Percentiles rank a stretch among this genome's conserved stretches.
phyloP scores from a whole-genome alignment of 2,329 filamentous ascomycete genomes.

The Penicillium crustosum region DNA sequence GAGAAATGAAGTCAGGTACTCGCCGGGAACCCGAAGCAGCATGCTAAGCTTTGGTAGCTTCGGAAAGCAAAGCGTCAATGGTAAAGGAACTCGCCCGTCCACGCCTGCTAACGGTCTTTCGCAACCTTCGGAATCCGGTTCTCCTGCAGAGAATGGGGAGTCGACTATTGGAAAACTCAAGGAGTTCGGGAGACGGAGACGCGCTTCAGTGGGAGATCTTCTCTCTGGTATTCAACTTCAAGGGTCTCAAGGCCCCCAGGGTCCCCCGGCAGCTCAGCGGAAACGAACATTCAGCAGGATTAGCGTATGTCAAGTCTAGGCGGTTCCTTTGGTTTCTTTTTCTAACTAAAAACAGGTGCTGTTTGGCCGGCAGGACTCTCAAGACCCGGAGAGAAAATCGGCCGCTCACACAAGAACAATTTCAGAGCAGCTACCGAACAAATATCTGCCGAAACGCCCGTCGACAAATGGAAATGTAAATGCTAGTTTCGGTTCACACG shows the following conservation, averaged over 20 bases:
- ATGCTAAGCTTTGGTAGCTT: constrained; percentile 27
- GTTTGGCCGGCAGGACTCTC: constrained; percentile 18
- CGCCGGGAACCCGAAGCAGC: constrained; percentile 25
- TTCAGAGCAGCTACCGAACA: neutral
- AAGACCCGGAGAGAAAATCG: neutral
- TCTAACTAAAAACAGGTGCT: constrained; percentile 18
- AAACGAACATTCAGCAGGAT: constrained; percentile 21
- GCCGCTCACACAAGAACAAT: neutral
- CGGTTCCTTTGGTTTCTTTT: neutral
- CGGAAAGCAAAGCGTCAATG: constrained; percentile 19
- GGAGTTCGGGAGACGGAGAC: constrained; percentile 28
- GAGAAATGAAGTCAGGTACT: constrained; percentile 27
- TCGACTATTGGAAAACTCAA: constrained; percentile 32
- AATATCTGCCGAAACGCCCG: constrained; percentile 5
- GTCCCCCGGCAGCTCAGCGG: constrained; percentile 7
- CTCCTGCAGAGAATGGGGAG: constrained; percentile 16
- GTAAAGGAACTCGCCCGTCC: constrained; percentile 20
- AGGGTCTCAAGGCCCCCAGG: constrained; percentile 1
- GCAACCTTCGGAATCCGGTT: constrained; percentile 1
- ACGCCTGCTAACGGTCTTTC: constrained; percentile 23
- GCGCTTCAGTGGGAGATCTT: constrained; percentile 27
- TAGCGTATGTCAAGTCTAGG: constrained; percentile 15
- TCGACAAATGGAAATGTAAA: neutral
- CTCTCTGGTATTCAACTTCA: constrained; percentile 21
- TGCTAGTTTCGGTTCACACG: neutral